Percentiles rank a stretch among this genome's conserved stretches.
Conservation (phyloP, 73 alveolate genomes). For the Paramecium sonneborni region DNA sequence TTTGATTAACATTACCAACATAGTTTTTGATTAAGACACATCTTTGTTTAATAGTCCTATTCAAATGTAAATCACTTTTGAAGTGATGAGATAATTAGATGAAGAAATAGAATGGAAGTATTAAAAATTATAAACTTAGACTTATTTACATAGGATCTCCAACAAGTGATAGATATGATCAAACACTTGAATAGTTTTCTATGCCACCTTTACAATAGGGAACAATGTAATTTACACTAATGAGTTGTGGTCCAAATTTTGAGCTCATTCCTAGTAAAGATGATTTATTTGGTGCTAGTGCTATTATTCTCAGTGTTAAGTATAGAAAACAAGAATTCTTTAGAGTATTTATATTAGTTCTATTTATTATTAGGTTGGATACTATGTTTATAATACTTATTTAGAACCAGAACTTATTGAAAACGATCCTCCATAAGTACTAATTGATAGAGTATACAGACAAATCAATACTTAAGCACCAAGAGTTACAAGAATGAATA, state of each 20-base stretch:
- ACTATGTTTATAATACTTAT: slow-evolving; percentile 93
- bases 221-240: slow-evolving; percentile 86
- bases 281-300: slow-evolving; percentile 95
- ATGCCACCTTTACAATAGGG: slow-evolving; percentile 91
- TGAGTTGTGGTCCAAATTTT: slow-evolving; percentile 90
- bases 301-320: slow-evolving; percentile 89
- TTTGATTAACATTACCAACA: slow-evolving; percentile 88
- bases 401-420: slow-evolving; percentile 89
- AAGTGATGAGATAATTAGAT: slow-evolving; percentile 74
- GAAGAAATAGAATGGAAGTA: slow-evolving; percentile 92
- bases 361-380: slow-evolving; percentile 72
- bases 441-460: slow-evolving; percentile 81
- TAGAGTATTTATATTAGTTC: slow-evolving; percentile 67
- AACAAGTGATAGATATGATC: slow-evolving; percentile 85
- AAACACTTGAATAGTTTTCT: slow-evolving; percentile 89
- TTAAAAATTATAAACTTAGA: slow-evolving; percentile 34
- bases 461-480: slow-evolving; percentile 90
- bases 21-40: slow-evolving; percentile 82
- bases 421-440: slow-evolving; percentile 89
- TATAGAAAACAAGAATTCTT: slow-evolving; percentile 94
- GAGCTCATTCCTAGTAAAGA: slow-evolving; percentile 82
- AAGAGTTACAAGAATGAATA: slow-evolving; percentile 93
- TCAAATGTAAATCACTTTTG: slow-evolving; percentile 90
- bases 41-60: slow-evolving; percentile 87
- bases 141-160: slow-evolving; percentile 95